Conservation (phyloP, 2,329 filamentous ascomycete species). For the Sporothrix mexicana region DNA sequence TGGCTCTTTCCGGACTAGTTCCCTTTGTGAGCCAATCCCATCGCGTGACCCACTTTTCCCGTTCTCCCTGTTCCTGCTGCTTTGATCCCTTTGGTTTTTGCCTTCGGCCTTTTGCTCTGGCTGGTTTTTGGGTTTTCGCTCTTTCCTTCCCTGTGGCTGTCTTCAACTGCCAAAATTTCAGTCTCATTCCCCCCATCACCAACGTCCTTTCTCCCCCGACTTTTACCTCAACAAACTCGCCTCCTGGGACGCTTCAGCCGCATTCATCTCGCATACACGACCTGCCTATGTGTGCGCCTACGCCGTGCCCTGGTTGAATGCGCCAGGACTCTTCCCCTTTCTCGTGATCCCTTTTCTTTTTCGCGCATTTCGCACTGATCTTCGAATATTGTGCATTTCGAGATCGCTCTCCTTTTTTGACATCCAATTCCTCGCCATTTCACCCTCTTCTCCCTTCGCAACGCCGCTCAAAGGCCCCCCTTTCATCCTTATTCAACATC, state of each 20-base stretch:
- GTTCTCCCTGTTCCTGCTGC: slow-evolving; percentile 24
- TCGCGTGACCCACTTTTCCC: slow-evolving; percentile 18
- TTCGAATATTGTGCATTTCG: slow-evolving; percentile 22
- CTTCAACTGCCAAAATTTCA: slow-evolving; percentile 36
- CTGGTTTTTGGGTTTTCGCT: slow-evolving; percentile 24
- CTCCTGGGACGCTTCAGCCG: slow-evolving; percentile 13
- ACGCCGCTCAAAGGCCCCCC: slow-evolving; percentile 9
- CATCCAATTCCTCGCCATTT: slow-evolving; percentile 41
- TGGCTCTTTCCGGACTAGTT: slow-evolving; percentile 30
- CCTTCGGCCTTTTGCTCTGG: slow-evolving; percentile 31
- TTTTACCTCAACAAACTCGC: slow-evolving; percentile 33
- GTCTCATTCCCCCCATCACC: slow-evolving; percentile 27
- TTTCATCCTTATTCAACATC: slow-evolving; percentile 5
- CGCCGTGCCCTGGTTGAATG: slow-evolving; percentile 35
- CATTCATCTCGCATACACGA: not conserved
- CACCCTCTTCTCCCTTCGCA: slow-evolving; percentile 38
- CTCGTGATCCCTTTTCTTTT: slow-evolving; percentile 11
- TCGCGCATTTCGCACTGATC: slow-evolving; percentile 33
- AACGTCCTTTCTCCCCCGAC: slow-evolving; percentile 7
- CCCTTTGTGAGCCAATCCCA: slow-evolving; percentile 27
- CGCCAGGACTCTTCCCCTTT: slow-evolving; percentile 31
- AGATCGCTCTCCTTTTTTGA: slow-evolving; percentile 35
- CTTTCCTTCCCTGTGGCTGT: slow-evolving; percentile 18
- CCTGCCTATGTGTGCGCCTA: slow-evolving; percentile 30
- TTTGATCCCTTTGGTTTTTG: slow-evolving; percentile 26